Conservation (phyloP, 2,329 filamentous ascomycete genomes). For the Paecilomyces sp. region DNA sequence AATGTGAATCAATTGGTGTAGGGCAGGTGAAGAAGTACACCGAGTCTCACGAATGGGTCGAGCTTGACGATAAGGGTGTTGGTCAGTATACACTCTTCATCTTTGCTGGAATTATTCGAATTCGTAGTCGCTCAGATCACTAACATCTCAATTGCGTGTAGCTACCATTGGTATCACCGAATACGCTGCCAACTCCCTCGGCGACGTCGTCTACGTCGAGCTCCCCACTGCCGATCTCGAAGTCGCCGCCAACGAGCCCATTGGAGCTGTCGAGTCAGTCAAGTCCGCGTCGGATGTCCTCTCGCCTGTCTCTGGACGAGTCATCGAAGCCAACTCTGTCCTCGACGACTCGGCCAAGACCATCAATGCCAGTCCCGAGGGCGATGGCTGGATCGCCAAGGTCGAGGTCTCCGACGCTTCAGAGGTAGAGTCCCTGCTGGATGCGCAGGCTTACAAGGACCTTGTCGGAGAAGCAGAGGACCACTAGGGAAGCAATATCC, state of each 20-base stretch:
- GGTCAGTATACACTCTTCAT: conserved; percentile 42
- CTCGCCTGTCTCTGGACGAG: conserved; percentile 71
- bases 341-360: conserved; percentile 79
- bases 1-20: conserved; percentile 16
- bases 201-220: conserved; percentile 96
- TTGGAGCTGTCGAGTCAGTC: conserved; percentile 95
- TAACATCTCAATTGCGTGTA: conserved; percentile 20
- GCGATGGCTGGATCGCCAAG: conserved; percentile 88
- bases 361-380: conserved; percentile 88
- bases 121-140: conserved; percentile 9
- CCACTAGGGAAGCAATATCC: not conserved
- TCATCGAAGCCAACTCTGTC: conserved; percentile 64
- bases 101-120: conserved; percentile 13
- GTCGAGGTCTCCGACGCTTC: conserved; percentile 65
- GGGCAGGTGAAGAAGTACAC: conserved; percentile 71
- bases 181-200: conserved; percentile 86
- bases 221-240: conserved; percentile 66
- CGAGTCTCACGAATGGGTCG: conserved; percentile 97
- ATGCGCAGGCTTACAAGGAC: conserved; percentile 65
- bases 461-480: conserved; percentile 52
- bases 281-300: conserved; percentile 98
- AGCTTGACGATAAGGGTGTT: conserved; percentile 71
- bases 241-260: conserved; percentile 68
- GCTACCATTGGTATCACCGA: conserved; percentile 74
- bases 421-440: conserved; percentile 73